Evolutionary conservation across 495 filamentous ascomycete genomes (phyloP), one percentile per base, ranked within the genome.

Genomic region (Niebla homalea): DNA sequence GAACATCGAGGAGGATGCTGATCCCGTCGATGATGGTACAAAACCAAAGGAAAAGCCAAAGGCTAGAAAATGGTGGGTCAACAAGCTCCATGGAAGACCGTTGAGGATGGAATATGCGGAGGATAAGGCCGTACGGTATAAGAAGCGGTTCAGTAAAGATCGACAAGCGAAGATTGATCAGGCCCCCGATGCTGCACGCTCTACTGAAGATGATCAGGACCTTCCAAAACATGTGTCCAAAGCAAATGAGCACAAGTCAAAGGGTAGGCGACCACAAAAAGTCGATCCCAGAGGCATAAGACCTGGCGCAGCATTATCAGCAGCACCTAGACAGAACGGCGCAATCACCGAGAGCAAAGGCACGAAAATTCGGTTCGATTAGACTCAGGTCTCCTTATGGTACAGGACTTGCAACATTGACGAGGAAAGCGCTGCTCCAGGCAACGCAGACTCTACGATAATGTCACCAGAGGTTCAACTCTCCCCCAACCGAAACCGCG

Each of bases 31-130:
- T 39, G 53, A 66, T 19, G 64, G 52, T 3, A 64, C 62, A 40
- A 68, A 67, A 43, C 18, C 23, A 18, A 57, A 56, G 23, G 73
- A 72, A 61, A 84, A 83, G 59, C 70, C 69, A 29, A 77, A 76
- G 62, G 77, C 70, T 53, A 67, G 75, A 50, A 88, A 85, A 66
- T 79, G 85, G 70, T 90, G 81, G 79, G 76, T 94, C 46, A 94
- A 94, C 62, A 73, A 76, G 46, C 71, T 94, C 22, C 68, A 82
- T 41, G 85, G 90, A 16, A 77, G 93, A 15, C 74, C 76, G 43
- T 70, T 99, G 60, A 80, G 87, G 55, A 84, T 89, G 69, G 92
- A 99, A 62, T 85, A 89, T 59, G 92, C 93, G 8, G 90, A 99
- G 68, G 90, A 94, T 62, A 78, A 89, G 37, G 75, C 80, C 48